phyloP scores from a whole-genome alignment of 176 grass and related monocot genomes.

The Aegilops umbellulata region DNA sequence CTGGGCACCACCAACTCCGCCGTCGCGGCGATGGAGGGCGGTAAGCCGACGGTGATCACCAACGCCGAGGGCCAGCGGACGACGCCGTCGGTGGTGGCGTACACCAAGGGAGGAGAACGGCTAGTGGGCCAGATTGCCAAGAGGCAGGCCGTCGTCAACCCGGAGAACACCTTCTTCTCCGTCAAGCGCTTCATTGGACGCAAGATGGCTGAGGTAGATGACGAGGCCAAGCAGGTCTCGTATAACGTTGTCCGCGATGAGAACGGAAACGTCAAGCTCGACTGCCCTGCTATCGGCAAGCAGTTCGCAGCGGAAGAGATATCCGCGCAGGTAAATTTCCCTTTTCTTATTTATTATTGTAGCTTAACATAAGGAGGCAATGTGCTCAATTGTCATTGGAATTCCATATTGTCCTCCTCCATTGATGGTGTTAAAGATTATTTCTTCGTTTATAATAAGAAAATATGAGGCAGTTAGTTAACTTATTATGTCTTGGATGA shows the following conservation, averaged over 20 bases:
- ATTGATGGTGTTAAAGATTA: not conserved
- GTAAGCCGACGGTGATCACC: conserved; percentile 95
- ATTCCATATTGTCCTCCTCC: not conserved
- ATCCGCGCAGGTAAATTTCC: conserved; percentile 70
- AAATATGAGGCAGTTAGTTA: not conserved
- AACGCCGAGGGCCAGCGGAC: conserved; percentile 95
- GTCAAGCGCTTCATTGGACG: conserved; percentile 97
- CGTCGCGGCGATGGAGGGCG: conserved; percentile 97
- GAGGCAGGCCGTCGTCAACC: conserved; percentile 95
- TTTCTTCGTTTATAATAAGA: not conserved
- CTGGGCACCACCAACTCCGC: conserved; percentile 96
- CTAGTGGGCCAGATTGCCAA: conserved; percentile 95
- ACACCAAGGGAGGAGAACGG: conserved; percentile 82
- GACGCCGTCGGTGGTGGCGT: conserved; percentile 93
- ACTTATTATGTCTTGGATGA: not conserved
- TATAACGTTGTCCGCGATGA: conserved; percentile 80
- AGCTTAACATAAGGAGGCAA: not conserved
- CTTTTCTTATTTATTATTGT: no score
- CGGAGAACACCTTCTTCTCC: conserved; percentile 99
- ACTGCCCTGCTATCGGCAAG: conserved; percentile 98
- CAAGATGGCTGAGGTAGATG: conserved; percentile 95
- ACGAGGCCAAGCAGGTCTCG: conserved; percentile 95
- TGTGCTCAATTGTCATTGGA: not conserved
- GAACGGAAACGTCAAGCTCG: conserved; percentile 98
- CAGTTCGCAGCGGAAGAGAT: conserved; percentile 97